A percentile compares a stretch with the other conserved stretches of the same genome.
These are phyloP conservation scores for Coemansia sp. DNA, from an alignment of 192 early-diverging fungal species.

Conservation along the genomic window DNA sequence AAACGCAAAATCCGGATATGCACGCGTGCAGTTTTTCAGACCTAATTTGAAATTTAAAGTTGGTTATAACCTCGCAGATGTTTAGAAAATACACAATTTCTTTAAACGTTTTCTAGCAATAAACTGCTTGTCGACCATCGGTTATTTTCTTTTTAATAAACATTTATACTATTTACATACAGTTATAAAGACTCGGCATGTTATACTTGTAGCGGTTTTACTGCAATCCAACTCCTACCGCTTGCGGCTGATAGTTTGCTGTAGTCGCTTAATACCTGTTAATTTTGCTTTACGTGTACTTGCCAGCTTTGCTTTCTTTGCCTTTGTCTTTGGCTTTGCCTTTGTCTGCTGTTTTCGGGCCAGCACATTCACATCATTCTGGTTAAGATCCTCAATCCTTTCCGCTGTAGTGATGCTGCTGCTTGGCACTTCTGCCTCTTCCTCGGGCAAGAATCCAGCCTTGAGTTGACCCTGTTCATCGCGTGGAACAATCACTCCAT, in stretches of 20 bases:
- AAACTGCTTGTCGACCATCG: too few relatives aligned
- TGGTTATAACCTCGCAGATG: too few relatives aligned
- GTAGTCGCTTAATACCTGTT: background rate
- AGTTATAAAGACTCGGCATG: too few relatives aligned
- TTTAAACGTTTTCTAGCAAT: too few relatives aligned
- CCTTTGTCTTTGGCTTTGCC: background rate
- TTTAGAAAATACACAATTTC: too few relatives aligned
- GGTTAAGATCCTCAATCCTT: constrained; percentile 17
- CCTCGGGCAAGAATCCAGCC: background rate
- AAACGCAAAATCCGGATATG: too few relatives aligned
- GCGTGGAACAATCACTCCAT: constrained; percentile 60
- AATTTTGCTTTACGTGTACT: background rate
- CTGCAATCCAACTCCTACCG: too few relatives aligned
- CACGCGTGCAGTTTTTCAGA: too few relatives aligned
- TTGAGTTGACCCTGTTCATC: constrained; percentile 50
- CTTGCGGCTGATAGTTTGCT: background rate
- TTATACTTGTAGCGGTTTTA: too few relatives aligned
- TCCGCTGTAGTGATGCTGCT: constrained; percentile 36
- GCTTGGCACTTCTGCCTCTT: background rate
- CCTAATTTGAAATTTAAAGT: too few relatives aligned
- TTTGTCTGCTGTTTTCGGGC: background rate
- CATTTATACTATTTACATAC: too few relatives aligned
- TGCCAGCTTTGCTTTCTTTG: background rate
- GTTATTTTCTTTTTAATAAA: too few relatives aligned
- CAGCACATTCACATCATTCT: constrained; percentile 25